Evolutionary conservation across 257 asterid genomes (phyloP).

Genomic region (Salvia splendens): DNA sequence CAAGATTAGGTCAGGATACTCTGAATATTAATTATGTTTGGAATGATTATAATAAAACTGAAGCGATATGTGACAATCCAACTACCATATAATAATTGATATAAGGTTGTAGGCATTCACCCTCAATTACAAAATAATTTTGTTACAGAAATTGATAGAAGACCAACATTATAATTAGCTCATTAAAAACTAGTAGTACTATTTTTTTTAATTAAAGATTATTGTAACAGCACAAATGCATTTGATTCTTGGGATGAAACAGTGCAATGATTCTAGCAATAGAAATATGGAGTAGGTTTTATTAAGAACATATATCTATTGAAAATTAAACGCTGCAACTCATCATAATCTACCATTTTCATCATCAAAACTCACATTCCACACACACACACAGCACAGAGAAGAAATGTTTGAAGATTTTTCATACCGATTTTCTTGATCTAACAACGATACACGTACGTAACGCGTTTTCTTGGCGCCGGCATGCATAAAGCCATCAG

Average conservation of each 20-base stretch:
- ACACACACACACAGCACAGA: neutral
- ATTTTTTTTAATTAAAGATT: too few species aligned
- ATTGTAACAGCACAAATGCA: too few species aligned
- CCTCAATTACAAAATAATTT: neutral
- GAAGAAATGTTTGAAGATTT: neutral
- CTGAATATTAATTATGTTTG: neutral
- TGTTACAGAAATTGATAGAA: too few species aligned
- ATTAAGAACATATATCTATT: too few species aligned
- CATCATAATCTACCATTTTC: neutral
- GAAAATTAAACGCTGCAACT: too few species aligned
- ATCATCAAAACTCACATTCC: neutral
- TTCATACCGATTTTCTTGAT: neutral
- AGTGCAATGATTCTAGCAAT: too few species aligned
- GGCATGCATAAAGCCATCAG: slow-evolving; percentile 36
- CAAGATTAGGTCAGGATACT: neutral
- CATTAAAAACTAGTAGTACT: too few species aligned
- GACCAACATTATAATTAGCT: too few species aligned
- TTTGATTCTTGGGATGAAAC: too few species aligned
- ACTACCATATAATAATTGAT: slow-evolving; percentile 18
- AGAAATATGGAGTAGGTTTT: too few species aligned
- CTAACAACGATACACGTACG: slow-evolving; percentile 23
- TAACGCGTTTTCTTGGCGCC: slow-evolving; percentile 28
- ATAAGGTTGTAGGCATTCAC: neutral
- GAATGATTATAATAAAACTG: neutral
- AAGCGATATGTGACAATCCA: slow-evolving; percentile 10